Evolutionary conservation across 2,329 filamentous ascomycete genomes (phyloP), one percentile per base, ranked within the genome.

Genomic region (Xylariaceae sp.): DNA sequence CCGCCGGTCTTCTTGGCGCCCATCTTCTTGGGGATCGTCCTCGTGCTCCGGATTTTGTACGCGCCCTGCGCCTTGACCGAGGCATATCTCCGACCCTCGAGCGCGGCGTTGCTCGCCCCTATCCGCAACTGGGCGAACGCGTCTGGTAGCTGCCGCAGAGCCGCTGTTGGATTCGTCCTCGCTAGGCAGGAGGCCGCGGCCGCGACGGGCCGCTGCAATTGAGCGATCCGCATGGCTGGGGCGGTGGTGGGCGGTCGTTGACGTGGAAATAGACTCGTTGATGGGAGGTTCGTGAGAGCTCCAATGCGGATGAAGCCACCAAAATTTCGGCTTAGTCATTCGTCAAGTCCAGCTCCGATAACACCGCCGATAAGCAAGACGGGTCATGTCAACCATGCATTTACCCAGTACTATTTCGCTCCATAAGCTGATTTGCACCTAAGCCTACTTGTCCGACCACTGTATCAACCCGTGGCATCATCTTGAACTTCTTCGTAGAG

Each of bases 1-100:
- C 85, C 90, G 60, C 85, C 87, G 13, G 82, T 81, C 62, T 90
- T 87, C 72, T 98, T 98, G 5, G 90, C 89, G 47, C 92, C 92
- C 47, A 98, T 67, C 58, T 94, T 87, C 67, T 94, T 94, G 19
- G 72, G 67, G 39, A 76, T 68, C 16, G 72, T 75, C 55, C 68
- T 70, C 59, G 75, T 72, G 51, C 67, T 66, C 49, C 66, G 67
- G 47, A 76, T 55, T 52, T 83, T 93, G 61, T 80, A 80, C 32
- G 73, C 72, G 58, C 77, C 77, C 62, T 81, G 77, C 28, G 75
- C 67, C 55, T 80, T 80, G 55, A 77, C 72, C 16, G 71, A 65
- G 44, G 74, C 74, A 49, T 70, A 63, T 53, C 73, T 64, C 43
- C 66, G 62, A 45, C 72, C 71, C 43, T 67, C 59, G 8, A 68